A percentile compares a stretch with the other conserved stretches of the same genome.
phyloP scores from a whole-genome alignment of 2,329 filamentous ascomycete species.

The Teratosphaeria epicoccoides region DNA sequence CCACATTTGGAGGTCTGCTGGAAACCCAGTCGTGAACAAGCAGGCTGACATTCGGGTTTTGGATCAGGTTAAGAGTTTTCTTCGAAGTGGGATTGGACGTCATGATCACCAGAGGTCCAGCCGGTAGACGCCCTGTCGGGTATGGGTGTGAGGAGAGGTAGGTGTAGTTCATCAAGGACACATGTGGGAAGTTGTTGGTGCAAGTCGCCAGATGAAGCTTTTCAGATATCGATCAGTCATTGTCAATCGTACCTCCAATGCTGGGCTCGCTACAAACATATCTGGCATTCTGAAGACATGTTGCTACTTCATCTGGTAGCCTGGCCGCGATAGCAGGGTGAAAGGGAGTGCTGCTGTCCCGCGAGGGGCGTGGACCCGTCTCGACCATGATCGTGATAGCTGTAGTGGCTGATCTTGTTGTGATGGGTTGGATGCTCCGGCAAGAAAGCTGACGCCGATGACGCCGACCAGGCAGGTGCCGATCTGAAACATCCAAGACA shows the following conservation, averaged over 20 bases:
- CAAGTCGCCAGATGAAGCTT: slow-evolving; percentile 94
- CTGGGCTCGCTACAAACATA: slow-evolving; percentile 52
- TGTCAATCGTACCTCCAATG: not conserved
- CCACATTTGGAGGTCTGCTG: slow-evolving; percentile 65
- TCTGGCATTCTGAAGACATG: slow-evolving; percentile 86
- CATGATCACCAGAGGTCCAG: slow-evolving; percentile 62
- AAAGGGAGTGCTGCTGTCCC: slow-evolving; percentile 52
- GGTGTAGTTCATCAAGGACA: slow-evolving; percentile 98
- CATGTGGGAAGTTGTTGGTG: slow-evolving; percentile 70
- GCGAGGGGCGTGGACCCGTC: slow-evolving; percentile 18
- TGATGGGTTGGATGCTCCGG: not conserved
- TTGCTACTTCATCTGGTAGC: slow-evolving; percentile 74
- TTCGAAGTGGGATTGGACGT: slow-evolving; percentile 72
- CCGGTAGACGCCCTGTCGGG: slow-evolving; percentile 47
- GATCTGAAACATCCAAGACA: no score
- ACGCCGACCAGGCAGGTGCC: not conserved
- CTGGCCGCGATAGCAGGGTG: slow-evolving; percentile 58
- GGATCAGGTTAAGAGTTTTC: slow-evolving; percentile 70
- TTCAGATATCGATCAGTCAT: not conserved
- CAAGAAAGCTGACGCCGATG: not conserved
- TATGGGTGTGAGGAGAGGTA: slow-evolving; percentile 56
- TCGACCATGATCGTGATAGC: slow-evolving; percentile 6
- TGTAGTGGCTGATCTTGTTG: not conserved
- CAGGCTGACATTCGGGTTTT: slow-evolving; percentile 79
- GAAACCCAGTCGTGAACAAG: slow-evolving; percentile 99